phyloP scores from a whole-genome alignment of 495 filamentous ascomycete genomes.

The Polyplosphaeria fusca region DNA sequence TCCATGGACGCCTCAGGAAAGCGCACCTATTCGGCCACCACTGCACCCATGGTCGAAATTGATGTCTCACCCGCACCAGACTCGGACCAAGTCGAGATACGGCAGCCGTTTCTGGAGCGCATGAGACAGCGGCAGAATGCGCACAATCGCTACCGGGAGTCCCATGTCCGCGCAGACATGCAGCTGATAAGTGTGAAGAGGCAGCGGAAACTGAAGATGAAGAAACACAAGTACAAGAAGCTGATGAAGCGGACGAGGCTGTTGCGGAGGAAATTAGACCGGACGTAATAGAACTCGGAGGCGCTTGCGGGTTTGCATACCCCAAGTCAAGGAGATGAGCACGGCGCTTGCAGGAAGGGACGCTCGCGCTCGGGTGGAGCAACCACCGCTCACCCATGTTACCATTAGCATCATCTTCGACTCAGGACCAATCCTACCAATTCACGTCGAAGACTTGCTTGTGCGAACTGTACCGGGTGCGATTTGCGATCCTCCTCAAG shows the following conservation, averaged over 20 bases:
- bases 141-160: slow-evolving; percentile 18
- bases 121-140: slow-evolving; percentile 36
- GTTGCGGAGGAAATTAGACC: slow-evolving; percentile 80
- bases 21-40: slow-evolving; percentile 51
- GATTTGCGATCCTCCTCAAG: slow-evolving; percentile 20
- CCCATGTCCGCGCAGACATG: slow-evolving; percentile 27
- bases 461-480: slow-evolving; percentile 1
- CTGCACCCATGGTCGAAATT: slow-evolving; percentile 39
- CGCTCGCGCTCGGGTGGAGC: background rate
- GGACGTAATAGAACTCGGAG: slow-evolving; percentile 39
- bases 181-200: slow-evolving; percentile 74
- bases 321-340: background rate
- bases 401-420: background rate
- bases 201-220: slow-evolving; percentile 92
- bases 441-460: slow-evolving; percentile 2
- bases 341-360: slow-evolving; percentile 4
- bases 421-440: background rate
- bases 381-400: background rate
- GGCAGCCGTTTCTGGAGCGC: slow-evolving; percentile 40
- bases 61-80: slow-evolving; percentile 5
- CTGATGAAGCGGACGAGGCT: slow-evolving; percentile 88
- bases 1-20: slow-evolving; percentile 66
- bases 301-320: slow-evolving; percentile 12
- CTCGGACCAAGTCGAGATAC: slow-evolving; percentile 23
- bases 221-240: slow-evolving; percentile 99